Evolutionary conservation across 2,329 filamentous ascomycete species (phyloP), one percentile per base, ranked within the genome.

Genomic region (Hymenoscyphus infarciens): DNA sequence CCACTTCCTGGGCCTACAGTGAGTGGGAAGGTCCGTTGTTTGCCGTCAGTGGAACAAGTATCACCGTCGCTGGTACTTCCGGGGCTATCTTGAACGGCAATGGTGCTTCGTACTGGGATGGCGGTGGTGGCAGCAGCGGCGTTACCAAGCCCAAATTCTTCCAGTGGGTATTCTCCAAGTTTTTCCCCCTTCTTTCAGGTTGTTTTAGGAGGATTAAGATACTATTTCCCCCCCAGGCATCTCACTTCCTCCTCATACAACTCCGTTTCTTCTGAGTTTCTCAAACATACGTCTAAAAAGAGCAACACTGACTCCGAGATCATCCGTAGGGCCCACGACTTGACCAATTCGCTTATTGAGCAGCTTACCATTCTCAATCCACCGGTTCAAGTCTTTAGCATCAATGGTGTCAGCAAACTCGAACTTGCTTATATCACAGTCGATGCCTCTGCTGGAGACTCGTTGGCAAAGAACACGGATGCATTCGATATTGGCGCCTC

Each of bases 1-100:
- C 78, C 11, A 90, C 87, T n/a, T 84, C 82, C 60, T 90, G 87
- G 70, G 87, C 79, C n/a, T 89, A 88, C 76, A 77, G 83, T 64
- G 82, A 87, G 69, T 90, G 87, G 87, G 72, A 73, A 1, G 87
- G 87, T 0, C 87, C 87, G 52, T 77, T 90, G 15, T 79, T 90
- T 68, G 80, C 66, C 3, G 60, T 72, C 31, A 68, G 66, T 15
- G 71, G 70, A 56, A 65, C 63, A 5, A 13, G 35, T 3, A 62
- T 62, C 31, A 60, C 58, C 6, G 49, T 60, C 13, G 52, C 19
- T 22, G 83, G 82, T 59, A 81, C 81, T 27, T 67, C 75, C 1
- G 86, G 82, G 22, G 77, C 77, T 63, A 75, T 79, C 38, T 79
- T 88, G 55, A 77, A 88, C 68, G 82, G 83, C 63, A 78, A 83